A percentile compares a stretch with the other conserved stretches of the same genome.
These are phyloP conservation scores for Pelargonium myrrhifolium DNA, from an alignment of 441 rosid genomes.

Conservation along the genomic window DNA sequence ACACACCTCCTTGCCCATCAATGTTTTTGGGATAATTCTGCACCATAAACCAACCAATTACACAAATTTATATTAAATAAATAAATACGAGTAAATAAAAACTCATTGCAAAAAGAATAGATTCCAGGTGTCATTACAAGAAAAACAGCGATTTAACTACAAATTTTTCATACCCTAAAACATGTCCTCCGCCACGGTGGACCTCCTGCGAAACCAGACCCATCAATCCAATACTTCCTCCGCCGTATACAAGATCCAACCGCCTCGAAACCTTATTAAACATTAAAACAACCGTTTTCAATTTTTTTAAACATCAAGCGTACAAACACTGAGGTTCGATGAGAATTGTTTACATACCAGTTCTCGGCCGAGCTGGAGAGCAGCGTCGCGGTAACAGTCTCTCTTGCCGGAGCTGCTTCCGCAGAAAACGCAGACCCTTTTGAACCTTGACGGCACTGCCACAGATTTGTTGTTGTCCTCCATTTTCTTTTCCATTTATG, in stretches of 20 bases:
- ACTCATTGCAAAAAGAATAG: not conserved
- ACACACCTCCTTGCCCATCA: constrained; percentile 52
- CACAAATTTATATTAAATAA: too few species aligned
- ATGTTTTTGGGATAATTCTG: constrained; percentile 54
- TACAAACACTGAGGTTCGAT: too few species aligned
- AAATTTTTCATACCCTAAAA: constrained; percentile 54
- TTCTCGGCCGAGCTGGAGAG: constrained; percentile 50
- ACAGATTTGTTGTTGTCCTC: constrained; percentile 21
- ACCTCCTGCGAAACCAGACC: constrained; percentile 58
- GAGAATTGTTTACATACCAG: too few species aligned
- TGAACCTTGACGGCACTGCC: constrained; percentile 32
- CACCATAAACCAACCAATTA: constrained; percentile 10
- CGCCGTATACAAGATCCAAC: constrained; percentile 57
- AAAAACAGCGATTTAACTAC: too few species aligned
- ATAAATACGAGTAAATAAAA: not conserved
- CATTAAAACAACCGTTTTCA: too few species aligned
- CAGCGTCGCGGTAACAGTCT: constrained; percentile 44
- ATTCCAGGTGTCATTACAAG: too few species aligned
- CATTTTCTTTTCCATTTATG: not conserved
- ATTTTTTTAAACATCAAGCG: too few species aligned
- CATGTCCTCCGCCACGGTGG: constrained; percentile 54
- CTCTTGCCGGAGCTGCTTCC: constrained; percentile 57
- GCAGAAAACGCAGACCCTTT: constrained; percentile 53
- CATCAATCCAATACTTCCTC: constrained; percentile 64
- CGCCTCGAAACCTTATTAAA: constrained; percentile 51